These are phyloP conservation scores for Eutypella sp. DNA, from an alignment of 2,329 filamentous ascomycete genomes.

Conservation along the genomic window DNA sequence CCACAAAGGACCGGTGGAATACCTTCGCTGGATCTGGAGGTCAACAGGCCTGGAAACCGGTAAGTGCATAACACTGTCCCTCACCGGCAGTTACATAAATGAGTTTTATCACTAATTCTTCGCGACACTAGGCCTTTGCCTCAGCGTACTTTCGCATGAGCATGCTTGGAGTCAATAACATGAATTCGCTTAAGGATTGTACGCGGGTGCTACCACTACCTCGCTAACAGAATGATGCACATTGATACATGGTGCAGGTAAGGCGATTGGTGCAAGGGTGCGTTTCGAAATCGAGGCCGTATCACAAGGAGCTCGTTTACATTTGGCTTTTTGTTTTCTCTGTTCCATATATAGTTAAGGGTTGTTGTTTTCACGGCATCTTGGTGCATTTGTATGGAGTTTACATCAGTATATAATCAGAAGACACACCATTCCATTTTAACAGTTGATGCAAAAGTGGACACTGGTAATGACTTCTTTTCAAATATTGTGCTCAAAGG, in stretches of 20 bases:
- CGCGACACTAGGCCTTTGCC: slow-evolving; percentile 26
- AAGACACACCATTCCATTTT: no score
- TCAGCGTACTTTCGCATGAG: slow-evolving; percentile 39
- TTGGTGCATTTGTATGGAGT: no score
- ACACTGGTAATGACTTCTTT: no score
- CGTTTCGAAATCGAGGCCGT: background rate
- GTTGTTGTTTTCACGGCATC: no score
- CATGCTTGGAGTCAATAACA: slow-evolving; percentile 39
- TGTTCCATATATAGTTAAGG: no score
- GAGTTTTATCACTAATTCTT: background rate
- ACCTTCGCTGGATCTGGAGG: slow-evolving; percentile 18
- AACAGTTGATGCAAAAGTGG: no score
- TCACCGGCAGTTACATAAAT: background rate
- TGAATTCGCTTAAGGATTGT: slow-evolving; percentile 40
- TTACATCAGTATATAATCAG: no score
- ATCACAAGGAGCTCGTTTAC: no score
- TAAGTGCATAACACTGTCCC: slow-evolving; percentile 12
- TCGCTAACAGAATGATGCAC: no score
- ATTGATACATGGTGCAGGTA: no score
- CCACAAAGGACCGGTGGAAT: slow-evolving; percentile 17
- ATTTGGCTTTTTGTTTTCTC: no score
- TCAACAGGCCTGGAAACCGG: slow-evolving; percentile 16
- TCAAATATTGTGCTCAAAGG: no score
- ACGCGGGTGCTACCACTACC: slow-evolving; percentile 31
- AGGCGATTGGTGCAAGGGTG: background rate